Conservation (phyloP, 1,284 basidiomycete species). For the Exobasidium cylindrosporum region DNA sequence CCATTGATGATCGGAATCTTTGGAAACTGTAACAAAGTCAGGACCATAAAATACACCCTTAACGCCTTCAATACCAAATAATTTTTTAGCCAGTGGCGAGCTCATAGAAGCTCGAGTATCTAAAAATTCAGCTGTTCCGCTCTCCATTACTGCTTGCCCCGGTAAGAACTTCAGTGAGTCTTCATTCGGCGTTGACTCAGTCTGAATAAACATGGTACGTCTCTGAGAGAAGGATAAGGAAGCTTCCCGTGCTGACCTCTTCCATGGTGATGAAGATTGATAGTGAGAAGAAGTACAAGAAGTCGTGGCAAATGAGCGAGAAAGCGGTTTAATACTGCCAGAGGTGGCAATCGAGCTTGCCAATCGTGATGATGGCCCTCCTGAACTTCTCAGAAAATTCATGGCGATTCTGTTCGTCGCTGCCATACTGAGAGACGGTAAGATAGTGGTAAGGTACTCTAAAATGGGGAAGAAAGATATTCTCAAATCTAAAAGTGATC, state of each 20-base stretch:
- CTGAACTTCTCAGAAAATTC: neutral
- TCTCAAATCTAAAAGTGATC: too few species aligned
- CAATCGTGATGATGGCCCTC: neutral
- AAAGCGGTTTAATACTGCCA: too few species aligned
- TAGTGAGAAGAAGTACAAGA: neutral
- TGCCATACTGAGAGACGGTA: too few species aligned
- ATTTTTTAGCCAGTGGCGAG: conserved; percentile 85
- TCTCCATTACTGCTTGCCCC: conserved; percentile 79
- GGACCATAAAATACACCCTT: conserved; percentile 88
- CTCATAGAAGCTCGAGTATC: conserved; percentile 62
- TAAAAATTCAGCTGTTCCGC: conserved; percentile 83
- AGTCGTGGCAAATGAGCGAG: neutral
- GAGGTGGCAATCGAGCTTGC: neutral
- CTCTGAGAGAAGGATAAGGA: neutral
- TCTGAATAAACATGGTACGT: conserved; percentile 55
- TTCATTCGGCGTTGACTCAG: conserved; percentile 93
- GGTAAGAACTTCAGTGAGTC: conserved; percentile 98
- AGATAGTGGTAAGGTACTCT: too few species aligned
- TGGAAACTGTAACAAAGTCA: conserved; percentile 95
- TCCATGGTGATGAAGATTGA: neutral
- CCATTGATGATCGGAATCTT: conserved; percentile 83
- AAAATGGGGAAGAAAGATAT: too few species aligned
- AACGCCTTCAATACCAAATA: conserved; percentile 91
- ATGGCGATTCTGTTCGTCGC: neutral
- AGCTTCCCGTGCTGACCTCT: too few species aligned